A percentile compares a stretch with the other conserved stretches of the same genome.
Conservation (phyloP, 768 basidiomycete genomes). For the Russula sp. region DNA sequence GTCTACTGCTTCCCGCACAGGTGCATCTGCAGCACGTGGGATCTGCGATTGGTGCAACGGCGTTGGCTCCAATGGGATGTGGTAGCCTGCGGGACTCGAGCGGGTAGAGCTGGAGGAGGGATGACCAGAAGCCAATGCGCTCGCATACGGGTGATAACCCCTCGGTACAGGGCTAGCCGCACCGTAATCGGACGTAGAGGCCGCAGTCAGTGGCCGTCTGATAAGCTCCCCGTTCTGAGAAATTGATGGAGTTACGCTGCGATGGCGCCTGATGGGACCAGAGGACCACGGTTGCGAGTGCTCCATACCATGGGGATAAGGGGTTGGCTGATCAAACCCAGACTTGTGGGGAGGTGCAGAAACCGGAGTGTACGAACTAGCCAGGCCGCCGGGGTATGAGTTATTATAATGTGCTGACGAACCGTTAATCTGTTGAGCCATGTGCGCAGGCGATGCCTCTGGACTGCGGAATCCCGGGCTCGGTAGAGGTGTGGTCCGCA, state of each 20-base stretch:
- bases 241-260: conserved; percentile 70
- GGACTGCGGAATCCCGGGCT: conserved; percentile 17
- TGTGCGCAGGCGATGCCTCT: conserved; percentile 14
- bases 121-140: conserved; percentile 17
- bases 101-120: conserved; percentile 27
- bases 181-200: conserved; percentile 14
- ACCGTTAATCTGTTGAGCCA: conserved; percentile 16
- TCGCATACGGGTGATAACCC: conserved; percentile 32
- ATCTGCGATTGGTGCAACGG: conserved; percentile 19
- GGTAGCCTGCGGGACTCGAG: conserved; percentile 40
- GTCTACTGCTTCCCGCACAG: background rate
- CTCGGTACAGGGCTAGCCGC: conserved; percentile 22
- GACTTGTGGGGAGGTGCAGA: conserved; percentile 67
- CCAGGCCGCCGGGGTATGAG: conserved; percentile 19
- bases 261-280: conserved; percentile 62
- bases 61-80: conserved; percentile 37
- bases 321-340: conserved; percentile 49
- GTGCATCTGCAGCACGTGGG: conserved; percentile 21
- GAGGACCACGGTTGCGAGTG: conserved; percentile 28
- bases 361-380: conserved; percentile 38
- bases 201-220: conserved; percentile 41
- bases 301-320: conserved; percentile 43
- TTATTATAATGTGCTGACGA: conserved; percentile 10
- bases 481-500: conserved; percentile 10
- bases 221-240: conserved; percentile 41